Conservation (phyloP, 176 grass and related monocot species). For the Aechmea fasciata region DNA sequence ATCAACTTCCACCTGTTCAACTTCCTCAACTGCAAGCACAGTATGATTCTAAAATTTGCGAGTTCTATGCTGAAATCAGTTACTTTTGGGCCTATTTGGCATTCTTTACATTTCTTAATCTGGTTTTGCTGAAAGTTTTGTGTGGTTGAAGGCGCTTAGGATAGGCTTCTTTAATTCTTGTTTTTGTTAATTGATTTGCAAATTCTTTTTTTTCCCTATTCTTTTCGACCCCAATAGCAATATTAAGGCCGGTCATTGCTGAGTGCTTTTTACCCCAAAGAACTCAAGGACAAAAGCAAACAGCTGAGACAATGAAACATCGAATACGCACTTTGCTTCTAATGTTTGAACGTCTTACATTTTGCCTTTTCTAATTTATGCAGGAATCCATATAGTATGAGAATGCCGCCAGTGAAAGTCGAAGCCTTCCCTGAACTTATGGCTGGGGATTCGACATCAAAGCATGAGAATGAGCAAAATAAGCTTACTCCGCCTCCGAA, state of each 20-base stretch:
- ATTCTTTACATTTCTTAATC: too few relatives aligned
- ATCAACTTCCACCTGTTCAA: conserved; percentile 55
- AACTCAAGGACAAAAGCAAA: neutral
- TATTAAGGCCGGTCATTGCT: too few relatives aligned
- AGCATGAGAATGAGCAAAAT: conserved; percentile 54
- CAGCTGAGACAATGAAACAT: too few relatives aligned
- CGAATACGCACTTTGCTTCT: neutral
- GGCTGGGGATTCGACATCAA: conserved; percentile 46
- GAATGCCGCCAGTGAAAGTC: conserved; percentile 68
- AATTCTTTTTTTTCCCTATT: neutral
- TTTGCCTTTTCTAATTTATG: neutral
- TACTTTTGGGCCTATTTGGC: too few relatives aligned
- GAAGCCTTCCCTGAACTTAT: conserved; percentile 80
- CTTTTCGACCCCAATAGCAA: neutral
- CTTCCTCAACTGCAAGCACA: conserved; percentile 27
- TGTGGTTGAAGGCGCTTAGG: too few relatives aligned
- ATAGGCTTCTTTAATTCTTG: neutral
- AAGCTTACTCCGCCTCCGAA: conserved; percentile 57
- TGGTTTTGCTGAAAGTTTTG: too few relatives aligned
- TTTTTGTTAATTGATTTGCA: neutral
- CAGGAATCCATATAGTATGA: conserved; percentile 72
- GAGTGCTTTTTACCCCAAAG: too few relatives aligned
- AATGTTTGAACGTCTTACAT: neutral
- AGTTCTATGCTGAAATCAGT: too few relatives aligned
- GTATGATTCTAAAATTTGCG: conserved; percentile 13